Conservation (phyloP, 1,139 yeast species). For the Pichiaceae sp. region DNA sequence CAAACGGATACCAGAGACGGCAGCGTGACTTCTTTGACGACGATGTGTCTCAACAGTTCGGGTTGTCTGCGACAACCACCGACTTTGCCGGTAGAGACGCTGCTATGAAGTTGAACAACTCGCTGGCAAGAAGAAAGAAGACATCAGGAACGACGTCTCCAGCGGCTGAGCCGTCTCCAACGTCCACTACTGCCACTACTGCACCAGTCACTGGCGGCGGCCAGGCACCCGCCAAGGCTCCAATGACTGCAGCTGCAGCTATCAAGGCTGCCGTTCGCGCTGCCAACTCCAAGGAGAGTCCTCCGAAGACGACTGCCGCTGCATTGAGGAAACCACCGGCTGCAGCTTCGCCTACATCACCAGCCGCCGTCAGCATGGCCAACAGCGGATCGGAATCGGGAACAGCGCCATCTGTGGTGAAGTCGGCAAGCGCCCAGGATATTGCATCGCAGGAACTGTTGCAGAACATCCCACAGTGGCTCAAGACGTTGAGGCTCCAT, state of each 20-base stretch:
- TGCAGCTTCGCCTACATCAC: background rate
- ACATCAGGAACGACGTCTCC: background rate
- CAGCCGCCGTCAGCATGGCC: slow-evolving; percentile 1
- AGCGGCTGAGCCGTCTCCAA: background rate
- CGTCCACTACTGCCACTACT: background rate
- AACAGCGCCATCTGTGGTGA: slow-evolving; percentile 18
- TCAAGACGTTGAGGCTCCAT: slow-evolving; percentile 80
- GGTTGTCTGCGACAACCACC: slow-evolving; percentile 25
- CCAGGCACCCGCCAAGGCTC: background rate
- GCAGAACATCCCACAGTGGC: slow-evolving; percentile 85
- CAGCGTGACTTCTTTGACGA: slow-evolving; percentile 11
- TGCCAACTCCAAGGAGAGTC: background rate
- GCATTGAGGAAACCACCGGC: no score
- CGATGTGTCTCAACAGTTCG: slow-evolving; percentile 20
- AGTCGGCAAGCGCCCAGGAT: slow-evolving; percentile 53
- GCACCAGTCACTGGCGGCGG: no score
- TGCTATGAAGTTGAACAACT: slow-evolving; percentile 45
- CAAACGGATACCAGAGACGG: slow-evolving; percentile 2
- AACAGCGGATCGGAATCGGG: background rate
- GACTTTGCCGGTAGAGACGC: slow-evolving; percentile 25
- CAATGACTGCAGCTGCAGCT: slow-evolving; percentile 2
- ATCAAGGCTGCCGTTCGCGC: slow-evolving; percentile 2
- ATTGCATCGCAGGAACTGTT: slow-evolving; percentile 57
- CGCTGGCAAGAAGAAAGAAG: slow-evolving; percentile 24
- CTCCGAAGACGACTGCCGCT: background rate